Evolutionary conservation across 306 rosid genomes (phyloP), one percentile per base, ranked within the genome.

Genomic region (Ceratonia siliqua): DNA sequence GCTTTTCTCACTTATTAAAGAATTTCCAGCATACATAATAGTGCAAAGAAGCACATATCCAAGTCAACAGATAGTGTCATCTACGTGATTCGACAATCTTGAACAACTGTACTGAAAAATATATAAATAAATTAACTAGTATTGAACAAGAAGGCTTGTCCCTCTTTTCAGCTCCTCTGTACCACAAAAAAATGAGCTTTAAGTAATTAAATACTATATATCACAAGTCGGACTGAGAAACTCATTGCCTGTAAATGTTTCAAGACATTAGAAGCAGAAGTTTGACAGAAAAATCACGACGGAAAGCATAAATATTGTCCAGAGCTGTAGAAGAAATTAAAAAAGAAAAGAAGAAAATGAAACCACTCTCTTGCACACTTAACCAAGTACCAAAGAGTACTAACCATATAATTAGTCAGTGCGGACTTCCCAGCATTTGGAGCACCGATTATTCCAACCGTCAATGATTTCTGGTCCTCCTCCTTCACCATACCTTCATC

Each of bases 361-460:
- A 72, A 48, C 1, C 30, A 24, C 17, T 53, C 73, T 27, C 43
- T 18, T 1, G n/a, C 39, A 42, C 11, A 9, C 43, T 20, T 13
- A 62, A 73, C 22, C n/a, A 67, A 68, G 77, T 17, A 80, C 1
- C 28, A 41, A 15, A 1, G 57, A 73, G n/a, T 55, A 73, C 82
- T 15, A 61, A 94, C 98, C 98, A 94, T 82, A 45, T 20, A 88
- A 79, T 94, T 94, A 6, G 97, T 91, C n/a, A 94, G 87, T 0
- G 97, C 91, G 43, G 97, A 94, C 75, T 94, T 94, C 45, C 98
- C 98, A 18, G 97, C 98, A 78, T 94, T 94, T 13, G 98, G 98
- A 0, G 97, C 98, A 18, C 98, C 97, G 2, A 94, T 86, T 33
- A 94, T 89, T 70, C 98, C 98, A 2, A 94, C 98, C 0, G 94